Evolutionary conservation across 805 yeast species (phyloP).

Genomic region (Metschnikowia vanudenii): DNA sequence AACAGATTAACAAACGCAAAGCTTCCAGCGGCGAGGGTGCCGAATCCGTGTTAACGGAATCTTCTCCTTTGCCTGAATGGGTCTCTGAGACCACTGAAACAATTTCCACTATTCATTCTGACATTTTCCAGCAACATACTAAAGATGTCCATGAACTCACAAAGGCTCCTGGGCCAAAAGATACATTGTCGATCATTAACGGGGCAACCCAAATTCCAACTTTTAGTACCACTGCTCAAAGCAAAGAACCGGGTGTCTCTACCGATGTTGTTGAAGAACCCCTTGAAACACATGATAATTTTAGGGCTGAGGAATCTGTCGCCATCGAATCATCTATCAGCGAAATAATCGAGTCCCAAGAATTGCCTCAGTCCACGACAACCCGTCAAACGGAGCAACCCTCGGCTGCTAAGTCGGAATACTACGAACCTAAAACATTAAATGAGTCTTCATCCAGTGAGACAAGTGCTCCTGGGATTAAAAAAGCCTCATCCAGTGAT

Average conservation of each 20-base stretch:
- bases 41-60: not conserved
- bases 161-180: conserved; percentile 2
- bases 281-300: not conserved
- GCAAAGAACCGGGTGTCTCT: not conserved
- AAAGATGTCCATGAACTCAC: conserved; percentile 14
- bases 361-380: not conserved
- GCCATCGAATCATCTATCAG: not conserved
- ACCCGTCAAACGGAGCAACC: not conserved
- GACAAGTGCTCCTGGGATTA: not conserved
- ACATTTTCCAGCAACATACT: conserved; percentile 11
- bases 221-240: not conserved
- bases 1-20: conserved; percentile 26
- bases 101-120: conserved; percentile 10
- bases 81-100: conserved; percentile 4
- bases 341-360: not conserved
- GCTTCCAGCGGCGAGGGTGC: conserved; percentile 21
- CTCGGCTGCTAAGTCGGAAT: not conserved
- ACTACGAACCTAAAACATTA: not conserved
- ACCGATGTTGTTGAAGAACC: too few species aligned
- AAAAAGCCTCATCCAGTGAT: not conserved
- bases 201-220: conserved; percentile 11
- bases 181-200: conserved; percentile 16
- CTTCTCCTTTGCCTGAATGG: conserved; percentile 8
- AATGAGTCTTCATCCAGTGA: not conserved
- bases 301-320: not conserved